phyloP scores from a whole-genome alignment of 176 grass and related monocot species.

The Oryza officinalis region DNA sequence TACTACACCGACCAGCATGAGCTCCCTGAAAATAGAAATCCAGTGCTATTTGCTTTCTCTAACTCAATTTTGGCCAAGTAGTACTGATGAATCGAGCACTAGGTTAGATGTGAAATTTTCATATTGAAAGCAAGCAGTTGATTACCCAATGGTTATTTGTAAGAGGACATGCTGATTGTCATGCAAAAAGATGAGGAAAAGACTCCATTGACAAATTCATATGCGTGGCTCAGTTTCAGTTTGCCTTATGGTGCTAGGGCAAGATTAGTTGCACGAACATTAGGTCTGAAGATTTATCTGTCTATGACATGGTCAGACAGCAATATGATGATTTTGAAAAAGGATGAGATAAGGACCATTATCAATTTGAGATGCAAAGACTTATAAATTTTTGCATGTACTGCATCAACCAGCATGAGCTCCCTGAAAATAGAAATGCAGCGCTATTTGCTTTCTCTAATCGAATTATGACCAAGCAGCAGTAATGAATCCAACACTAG shows the following conservation, averaged over 20 bases:
- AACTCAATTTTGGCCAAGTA: not conserved
- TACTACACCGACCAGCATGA: not conserved
- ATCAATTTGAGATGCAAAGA: not conserved
- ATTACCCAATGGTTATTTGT: too few relatives aligned
- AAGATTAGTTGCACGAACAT: not conserved
- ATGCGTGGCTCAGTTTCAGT: too few relatives aligned
- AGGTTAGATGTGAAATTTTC: not conserved
- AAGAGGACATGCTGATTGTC: too few relatives aligned
- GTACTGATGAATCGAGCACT: not conserved
- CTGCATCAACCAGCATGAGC: not conserved
- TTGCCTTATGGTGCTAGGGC: not conserved
- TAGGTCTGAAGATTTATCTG: too few relatives aligned
- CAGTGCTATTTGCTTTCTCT: not conserved
- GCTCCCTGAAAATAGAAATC: not conserved
- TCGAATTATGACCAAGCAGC: not conserved
- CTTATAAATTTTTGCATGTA: not conserved
- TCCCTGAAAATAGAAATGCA: not conserved
- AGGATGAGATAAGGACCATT: not conserved
- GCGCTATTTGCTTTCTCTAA: not conserved
- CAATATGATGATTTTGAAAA: not conserved
- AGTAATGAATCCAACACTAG: not conserved
- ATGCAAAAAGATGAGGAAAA: too few relatives aligned
- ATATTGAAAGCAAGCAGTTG: too few relatives aligned
- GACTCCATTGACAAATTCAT: too few relatives aligned
- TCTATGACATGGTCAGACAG: too few relatives aligned